These are phyloP conservation scores for Claviceps pusilla DNA, from an alignment of 2,329 filamentous ascomycete genomes.

Conservation along the genomic window DNA sequence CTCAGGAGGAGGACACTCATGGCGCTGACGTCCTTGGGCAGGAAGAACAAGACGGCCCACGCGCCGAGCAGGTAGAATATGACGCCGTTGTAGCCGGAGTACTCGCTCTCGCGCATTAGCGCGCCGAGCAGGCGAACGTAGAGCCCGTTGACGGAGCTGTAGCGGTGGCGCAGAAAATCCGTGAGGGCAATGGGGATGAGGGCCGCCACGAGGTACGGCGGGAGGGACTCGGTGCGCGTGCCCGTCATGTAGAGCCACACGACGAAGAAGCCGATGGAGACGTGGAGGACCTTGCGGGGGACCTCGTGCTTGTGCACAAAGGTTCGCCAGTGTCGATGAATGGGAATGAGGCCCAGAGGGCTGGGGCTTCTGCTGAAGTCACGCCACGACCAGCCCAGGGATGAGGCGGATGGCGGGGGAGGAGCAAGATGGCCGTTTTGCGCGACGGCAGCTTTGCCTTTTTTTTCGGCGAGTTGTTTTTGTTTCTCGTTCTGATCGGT, in stretches of 20 bases:
- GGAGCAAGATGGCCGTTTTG: slow-evolving; percentile 57
- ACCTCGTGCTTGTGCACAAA: slow-evolving; percentile 97
- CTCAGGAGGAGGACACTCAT: slow-evolving; percentile 81
- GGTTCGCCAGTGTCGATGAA: slow-evolving; percentile 79
- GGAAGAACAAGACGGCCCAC: slow-evolving; percentile 70
- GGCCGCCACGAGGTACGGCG: slow-evolving; percentile 66
- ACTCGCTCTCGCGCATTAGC: slow-evolving; percentile 94
- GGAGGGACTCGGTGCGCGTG: slow-evolving; percentile 60
- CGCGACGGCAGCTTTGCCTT: slow-evolving; percentile 15
- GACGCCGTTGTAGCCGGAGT: slow-evolving; percentile 85
- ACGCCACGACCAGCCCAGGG: slow-evolving; percentile 57
- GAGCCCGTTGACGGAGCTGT: slow-evolving; percentile 64
- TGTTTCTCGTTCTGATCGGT: slow-evolving; percentile 4
- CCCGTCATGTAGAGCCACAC: slow-evolving; percentile 72
- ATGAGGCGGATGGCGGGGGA: slow-evolving; percentile 30
- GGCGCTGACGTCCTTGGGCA: slow-evolving; percentile 85
- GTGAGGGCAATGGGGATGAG: slow-evolving; percentile 71
- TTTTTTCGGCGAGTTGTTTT: slow-evolving; percentile 3
- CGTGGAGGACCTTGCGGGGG: slow-evolving; percentile 80
- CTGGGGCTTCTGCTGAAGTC: slow-evolving; percentile 85
- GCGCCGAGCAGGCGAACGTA: slow-evolving; percentile 78
- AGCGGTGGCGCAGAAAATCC: slow-evolving; percentile 73
- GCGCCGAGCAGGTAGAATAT: slow-evolving; percentile 91
- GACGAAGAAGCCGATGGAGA: slow-evolving; percentile 91
- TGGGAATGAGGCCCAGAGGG: slow-evolving; percentile 84